phyloP scores from a whole-genome alignment of 2,329 filamentous ascomycete genomes.

The Samsoniella hepiali region DNA sequence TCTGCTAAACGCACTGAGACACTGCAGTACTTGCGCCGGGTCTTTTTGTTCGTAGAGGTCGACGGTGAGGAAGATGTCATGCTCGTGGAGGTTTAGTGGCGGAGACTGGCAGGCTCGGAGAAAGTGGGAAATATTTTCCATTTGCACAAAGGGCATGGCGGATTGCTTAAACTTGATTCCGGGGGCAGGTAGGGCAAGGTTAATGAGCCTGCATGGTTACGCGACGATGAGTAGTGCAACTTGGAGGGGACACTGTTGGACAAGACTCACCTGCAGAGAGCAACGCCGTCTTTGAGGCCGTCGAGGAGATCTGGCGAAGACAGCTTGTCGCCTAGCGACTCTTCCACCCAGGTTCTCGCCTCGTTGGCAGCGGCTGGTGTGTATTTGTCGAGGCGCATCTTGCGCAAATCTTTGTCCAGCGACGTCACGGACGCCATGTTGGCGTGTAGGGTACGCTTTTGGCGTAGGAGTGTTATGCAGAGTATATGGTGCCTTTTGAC shows the following conservation, averaged over 20 bases:
- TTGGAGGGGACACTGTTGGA: background rate
- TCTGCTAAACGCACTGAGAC: slow-evolving; percentile 85
- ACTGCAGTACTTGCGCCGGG: slow-evolving; percentile 92
- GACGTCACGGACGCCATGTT: slow-evolving; percentile 90
- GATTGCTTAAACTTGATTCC: slow-evolving; percentile 89
- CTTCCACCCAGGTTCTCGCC: slow-evolving; percentile 81
- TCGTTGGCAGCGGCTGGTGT: slow-evolving; percentile 88
- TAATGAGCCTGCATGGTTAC: slow-evolving; percentile 65
- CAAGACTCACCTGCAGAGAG: slow-evolving; percentile 76
- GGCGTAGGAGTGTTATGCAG: background rate
- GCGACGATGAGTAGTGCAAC: slow-evolving; percentile 19
- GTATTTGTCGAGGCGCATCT: slow-evolving; percentile 87
- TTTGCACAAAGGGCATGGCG: slow-evolving; percentile 96
- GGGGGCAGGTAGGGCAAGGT: slow-evolving; percentile 71
- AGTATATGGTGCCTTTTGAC: background rate
- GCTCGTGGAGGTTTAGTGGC: slow-evolving; percentile 82
- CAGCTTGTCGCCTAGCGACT: slow-evolving; percentile 69
- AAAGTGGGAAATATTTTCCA: slow-evolving; percentile 99
- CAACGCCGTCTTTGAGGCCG: slow-evolving; percentile 83
- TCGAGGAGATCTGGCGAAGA: slow-evolving; percentile 75
- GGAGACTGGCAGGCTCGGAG: slow-evolving; percentile 80
- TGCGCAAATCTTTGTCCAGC: slow-evolving; percentile 92
- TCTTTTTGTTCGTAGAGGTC: slow-evolving; percentile 96
- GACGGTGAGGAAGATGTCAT: slow-evolving; percentile 95
- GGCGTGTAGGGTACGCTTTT: background rate